phyloP scores from a whole-genome alignment of 495 filamentous ascomycete genomes.

The Chaetomium fimeti region DNA sequence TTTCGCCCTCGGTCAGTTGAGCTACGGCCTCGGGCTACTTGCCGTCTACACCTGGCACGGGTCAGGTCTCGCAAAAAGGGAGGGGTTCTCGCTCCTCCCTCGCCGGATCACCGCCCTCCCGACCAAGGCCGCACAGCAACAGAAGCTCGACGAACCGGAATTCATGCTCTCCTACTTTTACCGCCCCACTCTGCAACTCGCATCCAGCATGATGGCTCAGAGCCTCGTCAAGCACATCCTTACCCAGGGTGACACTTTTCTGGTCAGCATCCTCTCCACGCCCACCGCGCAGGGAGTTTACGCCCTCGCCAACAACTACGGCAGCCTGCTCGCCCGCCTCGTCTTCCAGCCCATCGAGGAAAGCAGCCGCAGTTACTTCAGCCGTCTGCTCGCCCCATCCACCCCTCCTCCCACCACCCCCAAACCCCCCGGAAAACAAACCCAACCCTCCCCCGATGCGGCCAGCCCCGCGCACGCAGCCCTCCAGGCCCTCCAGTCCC shows the following conservation, averaged over 20 bases:
- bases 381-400: conserved; percentile 55
- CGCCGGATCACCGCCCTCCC: conserved; percentile 16
- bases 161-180: conserved; percentile 67
- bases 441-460: conserved; percentile 27
- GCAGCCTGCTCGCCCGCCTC: conserved; percentile 81
- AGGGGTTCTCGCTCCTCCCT: conserved; percentile 58
- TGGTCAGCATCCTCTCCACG: conserved; percentile 73
- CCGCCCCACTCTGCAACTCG: conserved; percentile 61
- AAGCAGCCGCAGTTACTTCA: conserved; percentile 81
- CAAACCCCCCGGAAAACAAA: conserved; percentile 10
- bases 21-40: conserved; percentile 66
- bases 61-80: conserved; percentile 39
- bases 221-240: conserved; percentile 84
- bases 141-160: conserved; percentile 14
- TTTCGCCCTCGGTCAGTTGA: conserved; percentile 85
- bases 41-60: conserved; percentile 62
- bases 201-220: conserved; percentile 80
- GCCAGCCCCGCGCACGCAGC: conserved; percentile 42
- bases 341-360: conserved; percentile 96
- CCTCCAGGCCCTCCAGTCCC: conserved; percentile 53
- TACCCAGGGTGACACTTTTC: conserved; percentile 88
- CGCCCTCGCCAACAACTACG: conserved; percentile 90
- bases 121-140: background rate
- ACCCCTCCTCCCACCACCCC: background rate
- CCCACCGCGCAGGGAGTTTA: conserved; percentile 87